Conservation (phyloP, 805 yeast species). For the Phaffomyces thermotolerans region DNA sequence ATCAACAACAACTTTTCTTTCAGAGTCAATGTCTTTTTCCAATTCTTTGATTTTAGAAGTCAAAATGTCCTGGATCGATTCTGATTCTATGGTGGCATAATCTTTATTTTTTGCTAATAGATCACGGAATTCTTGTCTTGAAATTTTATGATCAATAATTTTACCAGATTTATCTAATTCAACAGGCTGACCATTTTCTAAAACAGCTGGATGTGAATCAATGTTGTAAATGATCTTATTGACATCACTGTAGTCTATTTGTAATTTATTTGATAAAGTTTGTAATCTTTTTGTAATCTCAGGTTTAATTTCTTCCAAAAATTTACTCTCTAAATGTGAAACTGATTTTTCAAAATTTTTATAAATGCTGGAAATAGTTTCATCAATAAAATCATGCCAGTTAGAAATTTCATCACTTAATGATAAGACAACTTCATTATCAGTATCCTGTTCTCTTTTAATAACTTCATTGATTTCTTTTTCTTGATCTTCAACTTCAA, state of each 20-base stretch:
- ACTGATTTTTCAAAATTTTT: constrained; percentile 33
- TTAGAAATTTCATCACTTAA: constrained; percentile 30
- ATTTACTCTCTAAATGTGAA: constrained; percentile 21
- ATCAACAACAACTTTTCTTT: constrained; percentile 46
- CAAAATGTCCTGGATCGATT: constrained; percentile 27
- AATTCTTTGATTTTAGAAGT: constrained; percentile 25
- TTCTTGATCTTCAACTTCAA: neutral
- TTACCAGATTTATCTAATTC: constrained; percentile 29
- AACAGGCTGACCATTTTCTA: constrained; percentile 27
- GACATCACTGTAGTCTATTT: constrained; percentile 22
- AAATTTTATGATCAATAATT: constrained; percentile 30
- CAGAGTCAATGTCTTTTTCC: constrained; percentile 29
- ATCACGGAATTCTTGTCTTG: constrained; percentile 43
- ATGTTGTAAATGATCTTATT: constrained; percentile 31
- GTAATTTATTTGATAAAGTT: constrained; percentile 23
- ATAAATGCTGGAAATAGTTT: constrained; percentile 32
- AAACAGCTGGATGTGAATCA: constrained; percentile 28
- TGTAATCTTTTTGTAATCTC: constrained; percentile 29
- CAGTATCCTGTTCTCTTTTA: constrained; percentile 1
- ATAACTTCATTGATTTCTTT: no score
- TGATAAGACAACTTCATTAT: constrained; percentile 3
- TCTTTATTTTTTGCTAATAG: constrained; percentile 28
- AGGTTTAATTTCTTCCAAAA: constrained; percentile 24
- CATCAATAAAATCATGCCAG: constrained; percentile 31
- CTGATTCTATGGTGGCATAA: constrained; percentile 25